These are phyloP conservation scores for Saccharomyces hybrid DNA, from an alignment of 1,139 yeast genomes.

Conservation along the genomic window DNA sequence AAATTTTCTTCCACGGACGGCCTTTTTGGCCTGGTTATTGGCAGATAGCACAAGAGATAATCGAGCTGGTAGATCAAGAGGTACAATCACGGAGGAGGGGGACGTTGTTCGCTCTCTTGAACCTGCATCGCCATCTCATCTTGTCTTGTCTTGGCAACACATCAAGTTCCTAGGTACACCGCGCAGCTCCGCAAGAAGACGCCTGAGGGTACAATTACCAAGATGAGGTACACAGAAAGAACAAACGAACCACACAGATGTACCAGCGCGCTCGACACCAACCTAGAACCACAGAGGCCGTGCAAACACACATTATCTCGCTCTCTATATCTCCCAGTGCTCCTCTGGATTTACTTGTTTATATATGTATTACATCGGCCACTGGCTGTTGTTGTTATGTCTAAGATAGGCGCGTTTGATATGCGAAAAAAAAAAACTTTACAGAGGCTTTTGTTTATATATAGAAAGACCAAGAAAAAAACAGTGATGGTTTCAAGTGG, in stretches of 20 bases:
- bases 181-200: background rate
- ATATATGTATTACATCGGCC: background rate
- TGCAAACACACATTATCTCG: background rate
- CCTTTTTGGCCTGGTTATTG: background rate
- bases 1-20: background rate
- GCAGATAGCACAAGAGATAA: background rate
- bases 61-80: no score
- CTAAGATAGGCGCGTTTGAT: background rate
- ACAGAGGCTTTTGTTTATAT: slow-evolving; percentile 1
- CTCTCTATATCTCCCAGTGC: no score
- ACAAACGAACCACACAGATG: background rate
- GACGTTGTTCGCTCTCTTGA: background rate
- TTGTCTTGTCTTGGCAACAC: background rate
- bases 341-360: no score
- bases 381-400: background rate
- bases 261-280: background rate
- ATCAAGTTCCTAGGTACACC: background rate
- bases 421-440: background rate
- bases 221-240: background rate
- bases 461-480: background rate
- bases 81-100: background rate
- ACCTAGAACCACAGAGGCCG: background rate
- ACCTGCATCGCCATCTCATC: background rate
- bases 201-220: background rate
- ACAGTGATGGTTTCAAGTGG: background rate